Evolutionary conservation across 805 yeast genomes (phyloP).

Genomic region (Cyberlindnera mrakii): DNA sequence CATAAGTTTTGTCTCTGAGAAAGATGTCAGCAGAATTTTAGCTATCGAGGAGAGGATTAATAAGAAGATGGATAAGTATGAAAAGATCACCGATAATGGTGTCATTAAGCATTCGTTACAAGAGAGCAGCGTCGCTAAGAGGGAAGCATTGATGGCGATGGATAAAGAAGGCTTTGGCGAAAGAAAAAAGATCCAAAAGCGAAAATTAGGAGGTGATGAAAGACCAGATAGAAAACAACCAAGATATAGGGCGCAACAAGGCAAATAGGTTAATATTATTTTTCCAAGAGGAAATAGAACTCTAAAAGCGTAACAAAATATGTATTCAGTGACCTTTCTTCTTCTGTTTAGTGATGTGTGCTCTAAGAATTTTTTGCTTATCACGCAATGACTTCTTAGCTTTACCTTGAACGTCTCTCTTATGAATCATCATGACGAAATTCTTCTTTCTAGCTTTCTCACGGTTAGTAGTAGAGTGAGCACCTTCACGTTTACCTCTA

Average conservation of each 20-base stretch:
- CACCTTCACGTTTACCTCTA: conserved; percentile 69
- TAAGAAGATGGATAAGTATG: conserved; percentile 72
- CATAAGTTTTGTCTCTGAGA: conserved; percentile 75
- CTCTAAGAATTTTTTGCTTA: conserved; percentile 77
- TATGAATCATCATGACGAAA: conserved; percentile 97
- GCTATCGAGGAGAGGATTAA: conserved; percentile 84
- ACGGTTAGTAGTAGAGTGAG: conserved; percentile 88
- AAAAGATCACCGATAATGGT: conserved; percentile 64
- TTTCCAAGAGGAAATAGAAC: too few relatives aligned
- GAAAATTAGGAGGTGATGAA: conserved; percentile 12
- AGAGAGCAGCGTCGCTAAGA: conserved; percentile 71
- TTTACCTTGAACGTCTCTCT: conserved; percentile 90
- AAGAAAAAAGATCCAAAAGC: conserved; percentile 45
- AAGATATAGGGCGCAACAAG: neutral
- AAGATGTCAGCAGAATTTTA: conserved; percentile 73
- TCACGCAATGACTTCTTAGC: conserved; percentile 86
- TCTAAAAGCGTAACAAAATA: neutral
- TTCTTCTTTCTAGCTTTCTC: conserved; percentile 98
- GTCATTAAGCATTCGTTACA: conserved; percentile 70
- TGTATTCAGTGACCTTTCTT: conserved; percentile 57
- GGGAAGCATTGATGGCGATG: conserved; percentile 92
- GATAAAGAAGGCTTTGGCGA: conserved; percentile 88
- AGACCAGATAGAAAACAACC: neutral
- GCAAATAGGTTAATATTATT: too few relatives aligned
- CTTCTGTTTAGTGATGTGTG: conserved; percentile 88